Conservation (phyloP, 2,329 filamentous ascomycete genomes). For the Penicillium sp. region DNA sequence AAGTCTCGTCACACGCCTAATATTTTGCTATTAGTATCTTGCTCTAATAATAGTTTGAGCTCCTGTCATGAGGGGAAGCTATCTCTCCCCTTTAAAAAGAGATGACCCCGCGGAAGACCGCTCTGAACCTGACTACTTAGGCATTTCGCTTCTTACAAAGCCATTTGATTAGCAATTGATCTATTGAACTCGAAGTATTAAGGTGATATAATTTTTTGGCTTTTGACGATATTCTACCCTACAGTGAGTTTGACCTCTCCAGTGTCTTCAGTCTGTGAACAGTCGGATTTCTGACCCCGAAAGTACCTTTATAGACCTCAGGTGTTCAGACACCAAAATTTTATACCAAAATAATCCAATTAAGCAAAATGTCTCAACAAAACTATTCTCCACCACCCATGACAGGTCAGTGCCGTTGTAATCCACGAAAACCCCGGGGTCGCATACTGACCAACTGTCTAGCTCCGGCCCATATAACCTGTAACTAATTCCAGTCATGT, state of each 20-base stretch:
- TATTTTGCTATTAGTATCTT: no score
- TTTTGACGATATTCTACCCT: neutral
- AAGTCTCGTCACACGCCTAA: no score
- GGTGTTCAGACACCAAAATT: neutral
- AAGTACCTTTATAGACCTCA: neutral
- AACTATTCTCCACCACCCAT: neutral
- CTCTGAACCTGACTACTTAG: neutral
- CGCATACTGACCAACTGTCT: neutral
- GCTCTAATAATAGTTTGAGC: neutral
- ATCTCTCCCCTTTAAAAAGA: neutral
- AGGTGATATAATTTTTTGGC: no score
- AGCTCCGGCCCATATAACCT: constrained; percentile 20
- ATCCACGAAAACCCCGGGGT: neutral
- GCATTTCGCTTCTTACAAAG: neutral
- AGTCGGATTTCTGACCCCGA: neutral
- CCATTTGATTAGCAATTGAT: neutral
- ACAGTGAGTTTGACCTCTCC: neutral
- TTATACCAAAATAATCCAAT: neutral
- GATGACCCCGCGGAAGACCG: neutral
- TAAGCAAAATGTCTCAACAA: neutral
- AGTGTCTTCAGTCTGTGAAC: neutral
- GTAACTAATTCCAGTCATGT: neutral
- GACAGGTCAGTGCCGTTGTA: neutral
- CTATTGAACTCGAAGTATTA: neutral
- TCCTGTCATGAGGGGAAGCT: neutral